These are phyloP conservation scores for Huntiella omanensis DNA, from an alignment of 2,329 filamentous ascomycete species.

Conservation along the genomic window DNA sequence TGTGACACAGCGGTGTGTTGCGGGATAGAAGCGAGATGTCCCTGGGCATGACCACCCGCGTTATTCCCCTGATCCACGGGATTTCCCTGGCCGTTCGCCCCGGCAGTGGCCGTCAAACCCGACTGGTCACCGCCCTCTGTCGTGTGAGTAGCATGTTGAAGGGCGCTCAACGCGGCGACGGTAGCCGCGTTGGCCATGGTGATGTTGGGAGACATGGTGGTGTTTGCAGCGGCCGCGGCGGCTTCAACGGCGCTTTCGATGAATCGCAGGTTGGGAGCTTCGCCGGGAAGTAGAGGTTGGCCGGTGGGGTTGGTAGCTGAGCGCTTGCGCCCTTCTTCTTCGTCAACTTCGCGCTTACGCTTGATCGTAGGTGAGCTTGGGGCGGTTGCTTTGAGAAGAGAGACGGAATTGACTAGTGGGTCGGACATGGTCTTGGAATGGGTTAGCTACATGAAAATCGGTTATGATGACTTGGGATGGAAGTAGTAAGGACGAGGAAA, in stretches of 20 bases:
- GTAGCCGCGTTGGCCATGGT: conserved; percentile 10
- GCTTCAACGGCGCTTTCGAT: conserved; percentile 34
- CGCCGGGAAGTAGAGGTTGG: conserved; percentile 13
- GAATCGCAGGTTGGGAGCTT: conserved; percentile 19
- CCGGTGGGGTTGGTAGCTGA: conserved; percentile 22
- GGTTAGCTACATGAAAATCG: no score
- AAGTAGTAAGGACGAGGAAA: no score
- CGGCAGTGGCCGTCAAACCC: not conserved
- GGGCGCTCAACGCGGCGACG: conserved; percentile 25
- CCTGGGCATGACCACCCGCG: no score
- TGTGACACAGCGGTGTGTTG: not conserved
- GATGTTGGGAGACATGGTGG: not conserved
- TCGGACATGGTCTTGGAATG: conserved; percentile 6
- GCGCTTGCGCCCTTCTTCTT: conserved; percentile 33
- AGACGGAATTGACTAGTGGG: conserved; percentile 3
- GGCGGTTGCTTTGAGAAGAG: conserved; percentile 5
- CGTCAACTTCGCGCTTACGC: conserved; percentile 31
- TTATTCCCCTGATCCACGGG: no score
- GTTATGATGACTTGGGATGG: no score
- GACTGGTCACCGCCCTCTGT: conserved; percentile 5
- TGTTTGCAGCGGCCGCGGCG: conserved; percentile 22
- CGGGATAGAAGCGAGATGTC: no score
- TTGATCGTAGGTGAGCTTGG: conserved; percentile 29
- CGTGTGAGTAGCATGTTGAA: conserved; percentile 32
- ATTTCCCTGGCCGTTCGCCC: not conserved